These are phyloP conservation scores for Leccinum fallax DNA, from an alignment of 1,284 basidiomycete genomes.

Conservation along the genomic window DNA sequence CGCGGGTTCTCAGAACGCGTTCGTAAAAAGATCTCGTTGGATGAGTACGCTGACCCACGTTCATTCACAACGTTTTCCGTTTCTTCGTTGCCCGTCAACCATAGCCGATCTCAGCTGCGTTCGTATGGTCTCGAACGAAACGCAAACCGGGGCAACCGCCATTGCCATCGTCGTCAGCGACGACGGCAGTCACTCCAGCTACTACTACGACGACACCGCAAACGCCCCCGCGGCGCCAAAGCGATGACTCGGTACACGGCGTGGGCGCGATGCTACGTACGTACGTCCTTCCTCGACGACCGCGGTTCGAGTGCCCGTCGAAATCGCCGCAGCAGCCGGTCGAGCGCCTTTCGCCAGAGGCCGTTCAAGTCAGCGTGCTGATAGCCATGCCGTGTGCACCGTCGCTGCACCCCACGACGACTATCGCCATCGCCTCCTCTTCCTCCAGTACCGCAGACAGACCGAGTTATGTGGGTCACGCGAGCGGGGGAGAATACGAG, in stretches of 20 bases:
- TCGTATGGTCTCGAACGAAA: constrained; percentile 23
- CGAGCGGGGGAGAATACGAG: constrained; percentile 30
- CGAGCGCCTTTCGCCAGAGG: constrained; percentile 17
- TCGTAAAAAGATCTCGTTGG: neutral
- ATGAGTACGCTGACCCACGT: neutral
- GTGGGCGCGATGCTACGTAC: constrained; percentile 11
- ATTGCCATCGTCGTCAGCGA: neutral
- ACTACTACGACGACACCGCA: neutral
- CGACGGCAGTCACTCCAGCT: neutral
- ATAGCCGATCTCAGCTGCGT: constrained; percentile 24
- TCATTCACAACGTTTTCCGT: neutral
- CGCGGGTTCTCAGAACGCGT: neutral
- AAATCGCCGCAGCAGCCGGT: constrained; percentile 6
- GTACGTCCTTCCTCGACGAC: constrained; percentile 7
- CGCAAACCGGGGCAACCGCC: constrained; percentile 32
- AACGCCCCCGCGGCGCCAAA: neutral
- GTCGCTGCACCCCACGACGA: neutral
- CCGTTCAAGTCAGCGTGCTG: constrained; percentile 36
- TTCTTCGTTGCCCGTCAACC: neutral
- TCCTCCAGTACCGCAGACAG: neutral
- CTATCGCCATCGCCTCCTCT: neutral
- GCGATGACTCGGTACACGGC: constrained; percentile 55
- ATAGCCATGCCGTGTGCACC: constrained; percentile 35
- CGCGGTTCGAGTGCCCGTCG: constrained; percentile 2
- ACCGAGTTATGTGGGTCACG: constrained; percentile 12